Conservation (phyloP, 306 rosid species). For the Malus asiatica region DNA sequence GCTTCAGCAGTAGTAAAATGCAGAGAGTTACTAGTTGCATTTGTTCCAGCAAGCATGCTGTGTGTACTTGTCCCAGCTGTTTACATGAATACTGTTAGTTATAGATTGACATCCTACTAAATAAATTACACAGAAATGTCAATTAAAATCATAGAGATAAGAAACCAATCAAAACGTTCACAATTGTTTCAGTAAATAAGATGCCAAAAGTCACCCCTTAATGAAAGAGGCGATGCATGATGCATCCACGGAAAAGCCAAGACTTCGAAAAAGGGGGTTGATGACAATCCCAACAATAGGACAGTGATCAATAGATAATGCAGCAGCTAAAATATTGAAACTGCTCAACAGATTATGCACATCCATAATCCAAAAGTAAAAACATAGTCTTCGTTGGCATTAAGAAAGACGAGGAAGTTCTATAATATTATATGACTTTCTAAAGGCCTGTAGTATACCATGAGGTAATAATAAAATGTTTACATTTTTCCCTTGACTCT, state of each 20-base stretch:
- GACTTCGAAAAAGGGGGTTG: neutral
- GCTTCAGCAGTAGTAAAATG: conserved; percentile 27
- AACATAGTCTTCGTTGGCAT: neutral
- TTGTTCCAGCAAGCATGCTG: conserved; percentile 1
- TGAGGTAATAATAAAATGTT: neutral
- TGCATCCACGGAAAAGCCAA: neutral
- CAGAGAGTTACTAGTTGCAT: neutral
- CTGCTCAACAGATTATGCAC: neutral
- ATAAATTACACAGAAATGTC: too few relatives aligned
- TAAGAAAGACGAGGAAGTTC: neutral
- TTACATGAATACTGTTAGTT: neutral
- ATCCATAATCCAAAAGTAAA: neutral
- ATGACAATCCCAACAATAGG: neutral
- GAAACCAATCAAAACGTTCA: neutral
- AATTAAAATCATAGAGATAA: neutral
- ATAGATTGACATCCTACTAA: neutral
- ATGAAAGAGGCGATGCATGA: neutral
- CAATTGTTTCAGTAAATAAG: neutral
- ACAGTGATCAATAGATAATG: neutral
- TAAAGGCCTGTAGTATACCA: neutral
- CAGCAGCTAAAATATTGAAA: conserved; percentile 1
- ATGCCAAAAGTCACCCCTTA: neutral
- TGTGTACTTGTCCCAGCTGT: conserved; percentile 25
- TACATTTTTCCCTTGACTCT: neutral
- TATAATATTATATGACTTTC: neutral